Evolutionary conservation across 371 early-diverging fungal species (phyloP), one percentile per base, ranked within the genome.

Genomic region (Mucor racemosus): DNA sequence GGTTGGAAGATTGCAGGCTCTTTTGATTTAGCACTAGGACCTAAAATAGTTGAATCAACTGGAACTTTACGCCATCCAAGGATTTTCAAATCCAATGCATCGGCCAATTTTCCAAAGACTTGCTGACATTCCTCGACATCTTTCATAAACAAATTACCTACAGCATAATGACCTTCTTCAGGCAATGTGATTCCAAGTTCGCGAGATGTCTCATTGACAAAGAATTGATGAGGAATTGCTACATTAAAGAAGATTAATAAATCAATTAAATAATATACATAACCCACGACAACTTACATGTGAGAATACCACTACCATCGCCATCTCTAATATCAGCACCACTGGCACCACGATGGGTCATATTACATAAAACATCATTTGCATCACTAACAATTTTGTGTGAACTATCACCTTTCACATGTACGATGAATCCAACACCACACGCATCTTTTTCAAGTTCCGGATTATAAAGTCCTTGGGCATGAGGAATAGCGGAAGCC

Each of bases 321-420:
- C 94, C 94, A 70, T 94, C 94, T n/a, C 92, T 84, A 60, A 86
- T 88, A 75, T 97, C 96, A 40, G 97, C 94, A 64, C 96, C 96
- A 39, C 91, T 92, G 41, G 94, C 92, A 69, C 98, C 98, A 69
- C 98, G 90, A 80, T 98, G 98, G 58, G 95, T 95, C 98, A 98
- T 97, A 82, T 96, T 97, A 86, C 96, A 95, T 34, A 98, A 90
- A 70, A 98, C 86, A 75, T 81, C 76, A 67, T 87, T 86, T 15
- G 97, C 96, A 77, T 97, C 94, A 62, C 83, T 87, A 42, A 97
- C 83, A 61, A 97, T 92, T 75, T 89, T 86, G 87, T 98, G 95
- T 7, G 92, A 90, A 36, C 89, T 74, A 8, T 77, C 71, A 62
- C 92, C 93, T 71, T 95, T 92, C 76, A 98, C 94, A 76, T 94